phyloP scores from a whole-genome alignment of 78 protist genomes.

The Cavenderia fasciculata region DNA sequence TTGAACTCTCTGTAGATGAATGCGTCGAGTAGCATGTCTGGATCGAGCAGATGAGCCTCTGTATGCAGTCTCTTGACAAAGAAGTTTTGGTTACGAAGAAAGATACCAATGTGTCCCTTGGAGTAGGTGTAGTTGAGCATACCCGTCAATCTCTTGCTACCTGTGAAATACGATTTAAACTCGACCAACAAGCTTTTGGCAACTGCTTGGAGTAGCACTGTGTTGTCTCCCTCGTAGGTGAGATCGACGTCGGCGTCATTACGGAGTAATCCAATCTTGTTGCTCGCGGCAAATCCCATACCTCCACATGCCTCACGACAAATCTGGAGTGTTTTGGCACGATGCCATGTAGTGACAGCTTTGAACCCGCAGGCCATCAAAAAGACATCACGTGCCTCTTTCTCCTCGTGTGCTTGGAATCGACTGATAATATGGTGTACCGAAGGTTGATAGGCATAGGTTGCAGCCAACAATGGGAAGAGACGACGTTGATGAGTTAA shows the following conservation, averaged over 20 bases:
- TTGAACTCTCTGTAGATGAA: slow-evolving; percentile 71
- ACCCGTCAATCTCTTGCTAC: slow-evolving; percentile 57
- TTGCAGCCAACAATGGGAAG: slow-evolving; percentile 67
- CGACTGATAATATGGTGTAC: slow-evolving; percentile 28
- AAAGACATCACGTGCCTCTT: slow-evolving; percentile 70
- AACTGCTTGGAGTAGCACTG: slow-evolving; percentile 74
- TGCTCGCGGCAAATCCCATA: slow-evolving; percentile 61
- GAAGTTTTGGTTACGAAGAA: slow-evolving; percentile 57
- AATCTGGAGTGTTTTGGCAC: slow-evolving; percentile 15
- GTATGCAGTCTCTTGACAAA: slow-evolving; percentile 62
- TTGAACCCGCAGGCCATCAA: slow-evolving; percentile 76
- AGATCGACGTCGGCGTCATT: slow-evolving; percentile 64
- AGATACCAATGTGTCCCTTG: slow-evolving; percentile 73
- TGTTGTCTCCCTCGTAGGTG: slow-evolving; percentile 86
- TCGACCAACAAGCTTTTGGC: slow-evolving; percentile 64
- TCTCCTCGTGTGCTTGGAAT: slow-evolving; percentile 51
- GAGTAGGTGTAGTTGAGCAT: slow-evolving; percentile 73
- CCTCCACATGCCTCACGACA: slow-evolving; percentile 80
- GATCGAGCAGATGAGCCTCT: slow-evolving; percentile 45
- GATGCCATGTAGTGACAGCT: slow-evolving; percentile 79
- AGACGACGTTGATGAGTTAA: slow-evolving; percentile 78
- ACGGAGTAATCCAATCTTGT: slow-evolving; percentile 63
- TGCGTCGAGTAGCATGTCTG: slow-evolving; percentile 68
- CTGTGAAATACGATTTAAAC: slow-evolving; percentile 68
- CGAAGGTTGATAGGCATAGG: slow-evolving; percentile 66